These are phyloP conservation scores for Seiridium cupressi DNA, from an alignment of 2,329 filamentous ascomycete species.

Conservation along the genomic window DNA sequence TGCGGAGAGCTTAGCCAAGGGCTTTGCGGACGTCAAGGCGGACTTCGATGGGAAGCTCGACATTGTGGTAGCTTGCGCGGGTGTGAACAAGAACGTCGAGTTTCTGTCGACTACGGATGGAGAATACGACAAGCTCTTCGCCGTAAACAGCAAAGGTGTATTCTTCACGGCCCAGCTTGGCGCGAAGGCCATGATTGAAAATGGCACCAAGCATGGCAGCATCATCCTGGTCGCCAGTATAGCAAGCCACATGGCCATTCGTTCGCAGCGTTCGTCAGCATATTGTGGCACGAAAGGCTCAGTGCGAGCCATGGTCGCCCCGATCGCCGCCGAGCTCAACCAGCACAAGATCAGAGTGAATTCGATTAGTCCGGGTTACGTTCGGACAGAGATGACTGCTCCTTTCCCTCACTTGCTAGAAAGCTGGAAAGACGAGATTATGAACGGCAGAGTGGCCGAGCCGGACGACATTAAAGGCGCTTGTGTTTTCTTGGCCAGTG, in stretches of 20 bases:
- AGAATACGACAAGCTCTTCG: conserved; percentile 37
- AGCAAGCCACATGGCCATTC: conserved; percentile 48
- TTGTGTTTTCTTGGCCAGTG: conserved; percentile 79
- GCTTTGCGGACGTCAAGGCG: conserved; percentile 26
- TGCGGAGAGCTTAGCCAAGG: conserved; percentile 23
- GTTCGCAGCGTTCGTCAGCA: conserved; percentile 43
- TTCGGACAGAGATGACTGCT: conserved; percentile 68
- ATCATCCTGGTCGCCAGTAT: conserved; percentile 54
- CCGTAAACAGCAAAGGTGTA: conserved; percentile 41
- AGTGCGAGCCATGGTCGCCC: conserved; percentile 42
- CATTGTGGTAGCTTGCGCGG: conserved; percentile 42
- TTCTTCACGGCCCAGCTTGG: conserved; percentile 47
- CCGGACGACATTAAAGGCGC: conserved; percentile 77
- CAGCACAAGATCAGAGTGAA: conserved; percentile 49
- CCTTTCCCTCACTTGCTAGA: conserved; percentile 44
- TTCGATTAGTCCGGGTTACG: conserved; percentile 74
- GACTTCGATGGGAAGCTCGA: conserved; percentile 34
- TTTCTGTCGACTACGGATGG: conserved; percentile 43
- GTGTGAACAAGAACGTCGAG: conserved; percentile 40
- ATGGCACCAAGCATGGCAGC: conserved; percentile 47
- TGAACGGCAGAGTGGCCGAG: conserved; percentile 65
- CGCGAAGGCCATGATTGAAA: conserved; percentile 49
- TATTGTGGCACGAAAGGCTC: conserved; percentile 48
- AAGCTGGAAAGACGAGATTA: conserved; percentile 63
- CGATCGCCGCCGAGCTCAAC: conserved; percentile 43